Base-by-base conservation (phyloP, 2,329 filamentous ascomycete species). In the Madurella mycetomatis region DNA sequence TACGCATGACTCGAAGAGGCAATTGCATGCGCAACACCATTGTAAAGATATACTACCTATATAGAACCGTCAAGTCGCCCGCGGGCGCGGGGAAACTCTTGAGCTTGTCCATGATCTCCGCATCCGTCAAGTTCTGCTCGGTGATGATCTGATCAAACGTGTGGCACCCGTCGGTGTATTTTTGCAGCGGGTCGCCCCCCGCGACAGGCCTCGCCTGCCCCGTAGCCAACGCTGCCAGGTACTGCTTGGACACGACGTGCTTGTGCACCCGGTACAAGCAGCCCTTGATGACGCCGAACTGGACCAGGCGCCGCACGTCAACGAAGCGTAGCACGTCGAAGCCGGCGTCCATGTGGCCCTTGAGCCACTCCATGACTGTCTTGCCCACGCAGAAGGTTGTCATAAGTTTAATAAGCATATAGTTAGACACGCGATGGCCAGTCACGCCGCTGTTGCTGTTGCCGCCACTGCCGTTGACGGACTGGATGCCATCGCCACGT, bases 281-380 rank as follows among this genome's bases (percentile, higher is more conserved):
- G 15, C 92, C 92, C 72, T 97, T 97, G 69, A 97, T 95, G 55
- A 96, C 82, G 54, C 92, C 94, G 66, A 97, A 99, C 55, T 95
- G 95, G 59, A 97, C 90, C 59, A 99, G 86, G 30, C 94, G 86
- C 12, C 94, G 84, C 52, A 96, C 84, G 69, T 99, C 94, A 54
- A 99, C 84, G 65, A 86, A 86, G 12, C 80, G 76, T 9, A 96
- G 78, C 40, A 88, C 78, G 55, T 84, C 78, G 57, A 85, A 77
- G 0, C 82, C 83, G 44, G 76, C 74, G 41, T 86, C 82, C 61
- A 84, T 80, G 69, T 95, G 88, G 32, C 85, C 77, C 55, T 88
- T 79, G 61, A 94, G 85, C 90, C 91, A 97, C 68, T 92, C 88
- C 66, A 87, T 87, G 12, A 97, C 79, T n/a, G 85, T 88, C 49